Conservation (phyloP, 305 asterid genomes). For the Caryopteris hybrid region DNA sequence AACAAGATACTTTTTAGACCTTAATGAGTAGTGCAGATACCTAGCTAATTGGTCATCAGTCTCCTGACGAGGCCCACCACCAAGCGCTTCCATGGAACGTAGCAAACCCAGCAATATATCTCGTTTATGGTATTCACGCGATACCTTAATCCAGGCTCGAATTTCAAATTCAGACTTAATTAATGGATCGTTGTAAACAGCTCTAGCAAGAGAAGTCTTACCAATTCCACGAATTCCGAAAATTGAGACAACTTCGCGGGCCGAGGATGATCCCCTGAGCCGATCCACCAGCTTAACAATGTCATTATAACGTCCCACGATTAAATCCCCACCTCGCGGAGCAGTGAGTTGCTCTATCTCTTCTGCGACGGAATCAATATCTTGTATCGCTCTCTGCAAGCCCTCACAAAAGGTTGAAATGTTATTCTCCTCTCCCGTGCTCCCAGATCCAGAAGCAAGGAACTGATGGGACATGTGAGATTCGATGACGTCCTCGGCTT, state of each 20-base stretch:
- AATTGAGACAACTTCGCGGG: slow-evolving; percentile 5
- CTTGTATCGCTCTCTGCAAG: background rate
- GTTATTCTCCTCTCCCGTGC: background rate
- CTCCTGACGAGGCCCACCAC: background rate
- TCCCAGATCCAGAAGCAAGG: background rate
- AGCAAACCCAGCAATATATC: background rate
- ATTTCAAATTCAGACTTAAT: background rate
- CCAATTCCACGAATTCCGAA: slow-evolving; percentile 21
- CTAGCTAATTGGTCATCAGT: background rate
- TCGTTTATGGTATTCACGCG: background rate
- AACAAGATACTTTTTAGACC: background rate
- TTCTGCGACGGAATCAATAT: background rate
- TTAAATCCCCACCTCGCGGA: background rate
- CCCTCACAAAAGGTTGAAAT: background rate
- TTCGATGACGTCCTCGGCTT: slow-evolving; percentile 13
- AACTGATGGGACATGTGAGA: background rate
- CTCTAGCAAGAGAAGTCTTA: slow-evolving; percentile 21
- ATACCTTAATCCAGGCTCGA: slow-evolving; percentile 20
- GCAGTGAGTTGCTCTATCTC: background rate
- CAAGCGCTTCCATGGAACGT: background rate
- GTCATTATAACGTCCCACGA: slow-evolving; percentile 14
- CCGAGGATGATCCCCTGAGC: background rate
- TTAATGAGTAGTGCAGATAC: background rate
- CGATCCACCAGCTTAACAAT: background rate
- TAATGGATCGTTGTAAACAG: background rate